These are phyloP conservation scores for Ichthyophthirius multifiliis DNA, from an alignment of 169 alveolate genomes.

Conservation along the genomic window DNA sequence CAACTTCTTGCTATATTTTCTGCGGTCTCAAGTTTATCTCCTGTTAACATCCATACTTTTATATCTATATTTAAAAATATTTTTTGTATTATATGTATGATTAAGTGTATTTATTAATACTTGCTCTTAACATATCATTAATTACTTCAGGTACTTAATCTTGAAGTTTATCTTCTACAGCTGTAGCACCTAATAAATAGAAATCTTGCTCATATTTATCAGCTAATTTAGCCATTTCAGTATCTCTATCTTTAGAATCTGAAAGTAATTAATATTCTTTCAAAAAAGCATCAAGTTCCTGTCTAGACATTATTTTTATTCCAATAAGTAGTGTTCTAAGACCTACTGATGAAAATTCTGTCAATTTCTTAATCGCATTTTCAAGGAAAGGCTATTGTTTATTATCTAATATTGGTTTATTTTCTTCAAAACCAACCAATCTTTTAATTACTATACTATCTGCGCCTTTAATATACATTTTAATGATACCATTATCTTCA, in stretches of 20 bases:
- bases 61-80: constrained; percentile 27
- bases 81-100: not conserved
- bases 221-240: constrained; percentile 63
- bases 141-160: constrained; percentile 75
- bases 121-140: constrained; percentile 43
- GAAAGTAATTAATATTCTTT: constrained; percentile 55
- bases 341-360: constrained; percentile 78
- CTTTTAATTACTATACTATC: constrained; percentile 57
- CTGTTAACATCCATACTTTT: constrained; percentile 86
- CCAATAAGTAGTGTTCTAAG: constrained; percentile 81
- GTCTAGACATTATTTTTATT: constrained; percentile 56
- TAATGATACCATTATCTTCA: constrained; percentile 19
- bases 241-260: constrained; percentile 34
- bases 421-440: too few species aligned
- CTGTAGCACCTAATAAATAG: constrained; percentile 83
- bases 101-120: not conserved
- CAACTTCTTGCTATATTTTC: constrained; percentile 85
- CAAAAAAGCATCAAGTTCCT: constrained; percentile 65
- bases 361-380: constrained; percentile 45
- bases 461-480: constrained; percentile 78
- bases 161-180: constrained; percentile 88
- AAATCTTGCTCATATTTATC: constrained; percentile 75
- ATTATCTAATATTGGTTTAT: too few species aligned
- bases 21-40: constrained; percentile 89
- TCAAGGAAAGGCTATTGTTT: constrained; percentile 4